phyloP scores from a whole-genome alignment of 2,329 filamentous ascomycete genomes.

The Fusarium sp. region DNA sequence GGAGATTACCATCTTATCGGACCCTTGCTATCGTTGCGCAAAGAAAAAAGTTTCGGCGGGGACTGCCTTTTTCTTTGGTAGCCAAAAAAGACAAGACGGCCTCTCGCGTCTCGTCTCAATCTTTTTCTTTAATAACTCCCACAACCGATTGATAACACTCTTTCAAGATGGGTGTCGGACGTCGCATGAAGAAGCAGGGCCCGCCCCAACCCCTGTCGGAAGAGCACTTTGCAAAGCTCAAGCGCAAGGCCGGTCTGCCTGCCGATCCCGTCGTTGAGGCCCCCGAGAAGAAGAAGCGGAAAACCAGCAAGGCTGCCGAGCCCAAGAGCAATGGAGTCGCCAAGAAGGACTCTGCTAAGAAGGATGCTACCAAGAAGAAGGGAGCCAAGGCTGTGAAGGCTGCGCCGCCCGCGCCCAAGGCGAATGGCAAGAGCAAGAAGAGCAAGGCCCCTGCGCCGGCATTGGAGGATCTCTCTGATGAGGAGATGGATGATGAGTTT shows the following conservation, averaged over 20 bases:
- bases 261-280: slow-evolving; percentile 69
- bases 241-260: slow-evolving; percentile 84
- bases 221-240: slow-evolving; percentile 79
- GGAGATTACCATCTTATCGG: slow-evolving; percentile 46
- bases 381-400: slow-evolving; percentile 50
- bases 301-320: slow-evolving; percentile 51
- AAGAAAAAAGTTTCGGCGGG: slow-evolving; percentile 57
- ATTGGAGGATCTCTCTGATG: slow-evolving; percentile 60
- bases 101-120: slow-evolving; percentile 28
- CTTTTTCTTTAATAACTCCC: slow-evolving; percentile 14
- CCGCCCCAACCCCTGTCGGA: slow-evolving; percentile 86
- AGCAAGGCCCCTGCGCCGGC: slow-evolving; percentile 52
- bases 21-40: slow-evolving; percentile 40
- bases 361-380: slow-evolving; percentile 48
- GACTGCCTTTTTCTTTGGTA: slow-evolving; percentile 41
- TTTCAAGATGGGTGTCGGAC: slow-evolving; percentile 82
- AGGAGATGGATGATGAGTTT: slow-evolving; percentile 52
- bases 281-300: slow-evolving; percentile 71
- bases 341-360: slow-evolving; percentile 47
- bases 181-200: slow-evolving; percentile 97
- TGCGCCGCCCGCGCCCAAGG: slow-evolving; percentile 45
- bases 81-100: slow-evolving; percentile 33
- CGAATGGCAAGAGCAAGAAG: slow-evolving; percentile 47
- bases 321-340: slow-evolving; percentile 42
- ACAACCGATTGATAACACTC: slow-evolving; percentile 9